Evolutionary conservation across 495 filamentous ascomycete species (phyloP).

Genomic region (Aspergillus avenaceus): DNA sequence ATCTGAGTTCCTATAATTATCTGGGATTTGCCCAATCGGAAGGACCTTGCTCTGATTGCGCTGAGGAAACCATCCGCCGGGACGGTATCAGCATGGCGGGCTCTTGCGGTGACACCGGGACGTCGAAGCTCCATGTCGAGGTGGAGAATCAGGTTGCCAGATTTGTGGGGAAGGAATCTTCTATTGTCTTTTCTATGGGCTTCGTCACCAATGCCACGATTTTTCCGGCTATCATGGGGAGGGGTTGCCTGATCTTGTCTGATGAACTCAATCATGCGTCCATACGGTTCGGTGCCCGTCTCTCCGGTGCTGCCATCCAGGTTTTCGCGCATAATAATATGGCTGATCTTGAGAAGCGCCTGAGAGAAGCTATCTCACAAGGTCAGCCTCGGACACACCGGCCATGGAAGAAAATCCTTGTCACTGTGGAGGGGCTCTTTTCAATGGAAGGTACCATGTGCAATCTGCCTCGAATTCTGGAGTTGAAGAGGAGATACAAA

Average conservation of each 20-base stretch:
- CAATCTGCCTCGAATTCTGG: slow-evolving; percentile 73
- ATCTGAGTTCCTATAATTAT: slow-evolving; percentile 94
- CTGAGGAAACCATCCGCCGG: slow-evolving; percentile 71
- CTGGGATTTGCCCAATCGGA: slow-evolving; percentile 91
- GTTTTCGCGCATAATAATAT: slow-evolving; percentile 92
- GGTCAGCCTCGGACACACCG: slow-evolving; percentile 86
- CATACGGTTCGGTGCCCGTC: slow-evolving; percentile 79
- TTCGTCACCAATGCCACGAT: slow-evolving; percentile 82
- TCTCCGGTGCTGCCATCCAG: slow-evolving; percentile 80
- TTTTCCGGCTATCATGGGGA: slow-evolving; percentile 78
- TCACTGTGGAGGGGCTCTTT: slow-evolving; percentile 86
- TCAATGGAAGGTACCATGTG: slow-evolving; percentile 95
- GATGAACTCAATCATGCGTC: slow-evolving; percentile 92
- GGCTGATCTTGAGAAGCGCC: slow-evolving; percentile 66
- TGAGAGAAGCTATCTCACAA: slow-evolving; percentile 80
- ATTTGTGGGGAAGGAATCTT: slow-evolving; percentile 79
- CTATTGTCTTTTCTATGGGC: slow-evolving; percentile 92
- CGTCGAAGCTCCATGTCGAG: slow-evolving; percentile 69
- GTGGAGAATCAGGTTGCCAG: slow-evolving; percentile 77
- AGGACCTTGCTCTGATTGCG: slow-evolving; percentile 82
- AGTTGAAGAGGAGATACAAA: slow-evolving; percentile 82
- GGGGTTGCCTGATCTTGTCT: slow-evolving; percentile 80
- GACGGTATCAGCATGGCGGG: slow-evolving; percentile 71
- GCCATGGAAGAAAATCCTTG: slow-evolving; percentile 91
- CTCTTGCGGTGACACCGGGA: slow-evolving; percentile 68